Percentiles rank a stretch among this genome's conserved stretches.
These are phyloP conservation scores for Amauroascus niger DNA, from an alignment of 2,329 filamentous ascomycete species.

Conservation along the genomic window DNA sequence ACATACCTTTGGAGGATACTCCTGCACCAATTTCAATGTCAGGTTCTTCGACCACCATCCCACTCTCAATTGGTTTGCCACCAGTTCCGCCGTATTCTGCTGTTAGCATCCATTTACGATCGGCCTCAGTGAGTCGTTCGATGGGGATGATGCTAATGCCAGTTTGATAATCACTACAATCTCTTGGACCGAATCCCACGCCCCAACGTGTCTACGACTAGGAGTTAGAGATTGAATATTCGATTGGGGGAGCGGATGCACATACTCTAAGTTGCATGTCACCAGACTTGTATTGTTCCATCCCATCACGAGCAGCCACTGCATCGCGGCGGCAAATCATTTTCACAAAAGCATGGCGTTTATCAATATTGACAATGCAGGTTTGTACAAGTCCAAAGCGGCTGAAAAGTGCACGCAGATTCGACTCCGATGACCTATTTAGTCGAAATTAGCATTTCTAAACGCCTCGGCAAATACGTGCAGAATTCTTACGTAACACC, in stretches of 20 bases:
- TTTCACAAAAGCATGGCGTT: slow-evolving; percentile 97
- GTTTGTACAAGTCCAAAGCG: slow-evolving; percentile 85
- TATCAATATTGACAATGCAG: slow-evolving; percentile 96
- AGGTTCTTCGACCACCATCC: slow-evolving; percentile 88
- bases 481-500: slow-evolving; percentile 68
- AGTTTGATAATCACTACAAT: slow-evolving; percentile 91
- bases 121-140: slow-evolving; percentile 82
- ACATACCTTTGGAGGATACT: slow-evolving; percentile 76
- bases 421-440: slow-evolving; percentile 62
- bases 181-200: slow-evolving; percentile 89
- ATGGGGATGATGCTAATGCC: slow-evolving; percentile 93
- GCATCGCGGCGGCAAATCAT: slow-evolving; percentile 89
- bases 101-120: slow-evolving; percentile 92
- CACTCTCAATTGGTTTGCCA: slow-evolving; percentile 65
- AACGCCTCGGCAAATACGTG: not conserved
- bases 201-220: slow-evolving; percentile 77
- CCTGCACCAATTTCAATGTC: slow-evolving; percentile 98
- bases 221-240: slow-evolving; percentile 12
- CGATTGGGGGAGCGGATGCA: slow-evolving; percentile 9
- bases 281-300: slow-evolving; percentile 67
- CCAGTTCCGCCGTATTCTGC: slow-evolving; percentile 91
- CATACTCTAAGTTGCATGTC: slow-evolving; percentile 64
- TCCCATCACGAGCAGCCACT: slow-evolving; percentile 69
- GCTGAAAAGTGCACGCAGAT: slow-evolving; percentile 70
- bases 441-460: slow-evolving; percentile 20